These are phyloP conservation scores for Wickerhamomyces sydowiorum DNA, from an alignment of 805 yeast species.

Conservation along the genomic window DNA sequence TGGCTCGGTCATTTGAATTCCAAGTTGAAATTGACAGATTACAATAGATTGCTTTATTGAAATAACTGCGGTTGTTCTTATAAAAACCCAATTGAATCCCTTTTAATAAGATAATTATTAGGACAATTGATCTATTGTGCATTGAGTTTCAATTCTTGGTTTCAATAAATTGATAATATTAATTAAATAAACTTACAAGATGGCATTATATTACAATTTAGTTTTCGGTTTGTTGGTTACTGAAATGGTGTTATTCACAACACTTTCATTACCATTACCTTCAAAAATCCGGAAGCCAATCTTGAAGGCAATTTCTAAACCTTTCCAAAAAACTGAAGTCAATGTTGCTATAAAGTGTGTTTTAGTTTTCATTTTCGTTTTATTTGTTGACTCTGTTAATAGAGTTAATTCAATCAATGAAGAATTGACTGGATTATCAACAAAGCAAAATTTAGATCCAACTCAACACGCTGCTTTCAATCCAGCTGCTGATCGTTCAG, in stretches of 20 bases:
- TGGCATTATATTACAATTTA: slow-evolving; percentile 27
- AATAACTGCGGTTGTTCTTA: too few species aligned
- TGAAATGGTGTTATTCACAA: slow-evolving; percentile 75
- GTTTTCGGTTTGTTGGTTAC: slow-evolving; percentile 68
- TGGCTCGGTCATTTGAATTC: too few species aligned
- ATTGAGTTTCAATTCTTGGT: neutral
- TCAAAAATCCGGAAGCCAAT: slow-evolving; percentile 63
- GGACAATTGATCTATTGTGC: neutral
- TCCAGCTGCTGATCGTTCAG: slow-evolving; percentile 53
- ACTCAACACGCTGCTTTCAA: slow-evolving; percentile 22
- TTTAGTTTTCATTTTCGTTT: slow-evolving; percentile 73
- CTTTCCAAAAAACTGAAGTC: slow-evolving; percentile 66
- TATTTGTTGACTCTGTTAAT: slow-evolving; percentile 85
- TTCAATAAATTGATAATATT: too few species aligned
- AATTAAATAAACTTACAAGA: slow-evolving; percentile 1
- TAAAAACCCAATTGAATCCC: too few species aligned
- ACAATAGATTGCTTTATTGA: neutral
- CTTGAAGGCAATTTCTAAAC: slow-evolving; percentile 55
- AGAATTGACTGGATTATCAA: slow-evolving; percentile 43
- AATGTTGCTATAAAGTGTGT: slow-evolving; percentile 77
- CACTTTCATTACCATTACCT: slow-evolving; percentile 85
- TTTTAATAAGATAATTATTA: too few species aligned
- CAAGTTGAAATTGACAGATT: too few species aligned
- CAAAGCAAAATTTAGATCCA: slow-evolving; percentile 15
- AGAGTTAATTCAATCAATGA: slow-evolving; percentile 65